A percentile compares a stretch with the other conserved stretches of the same genome.
Evolutionary conservation across 2,329 filamentous ascomycete genomes (phyloP).

Genomic region (Zasmidium angulare): DNA sequence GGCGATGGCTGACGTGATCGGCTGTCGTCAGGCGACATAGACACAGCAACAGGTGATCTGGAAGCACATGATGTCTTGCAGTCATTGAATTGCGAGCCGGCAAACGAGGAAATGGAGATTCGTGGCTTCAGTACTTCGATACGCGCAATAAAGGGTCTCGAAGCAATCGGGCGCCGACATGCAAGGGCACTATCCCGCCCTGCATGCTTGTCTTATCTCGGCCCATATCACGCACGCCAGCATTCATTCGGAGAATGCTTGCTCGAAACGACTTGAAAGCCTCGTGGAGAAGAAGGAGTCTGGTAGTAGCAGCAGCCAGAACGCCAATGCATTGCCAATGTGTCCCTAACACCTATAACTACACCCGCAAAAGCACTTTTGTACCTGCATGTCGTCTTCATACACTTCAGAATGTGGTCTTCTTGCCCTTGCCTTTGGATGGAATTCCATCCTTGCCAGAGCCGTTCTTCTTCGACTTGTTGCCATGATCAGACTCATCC

Average conservation of each 20-base stretch:
- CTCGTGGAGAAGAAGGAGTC: not conserved
- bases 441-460: not conserved
- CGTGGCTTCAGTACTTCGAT: not conserved
- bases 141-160: not conserved
- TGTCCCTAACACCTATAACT: not conserved
- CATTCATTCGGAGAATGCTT: not conserved
- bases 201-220: not conserved
- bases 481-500: not conserved
- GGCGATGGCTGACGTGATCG: not conserved
- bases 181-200: not conserved
- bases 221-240: not conserved
- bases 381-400: not conserved
- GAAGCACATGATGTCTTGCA: not conserved
- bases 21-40: not conserved
- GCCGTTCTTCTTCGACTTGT: slow-evolving; percentile 1
- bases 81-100: no score
- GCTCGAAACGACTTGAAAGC: not conserved
- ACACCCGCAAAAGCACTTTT: slow-evolving; percentile 2
- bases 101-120: no score
- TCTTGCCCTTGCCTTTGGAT: not conserved
- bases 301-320: not conserved
- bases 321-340: not conserved
- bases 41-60: not conserved
- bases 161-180: not conserved
- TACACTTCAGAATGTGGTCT: not conserved